Evolutionary conservation across 305 asterid species (phyloP).

Genomic region (Euphrasia arctica): DNA sequence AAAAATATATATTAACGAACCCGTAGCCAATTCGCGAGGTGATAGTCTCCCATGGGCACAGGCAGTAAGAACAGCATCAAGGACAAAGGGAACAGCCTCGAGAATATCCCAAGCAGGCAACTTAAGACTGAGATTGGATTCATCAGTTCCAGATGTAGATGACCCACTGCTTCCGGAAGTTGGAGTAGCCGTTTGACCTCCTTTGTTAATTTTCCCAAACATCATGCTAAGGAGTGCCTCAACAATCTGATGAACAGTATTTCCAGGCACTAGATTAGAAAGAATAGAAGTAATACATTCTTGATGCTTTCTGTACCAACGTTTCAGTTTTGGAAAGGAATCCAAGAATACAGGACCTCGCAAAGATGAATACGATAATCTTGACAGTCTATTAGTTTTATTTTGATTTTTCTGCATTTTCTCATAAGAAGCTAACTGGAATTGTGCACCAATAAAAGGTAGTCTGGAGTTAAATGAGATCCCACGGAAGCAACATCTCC

Average conservation of each 20-base stretch:
- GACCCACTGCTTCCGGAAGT: slow-evolving; percentile 74
- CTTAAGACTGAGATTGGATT: slow-evolving; percentile 40
- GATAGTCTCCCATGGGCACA: slow-evolving; percentile 84
- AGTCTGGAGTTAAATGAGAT: slow-evolving; percentile 79
- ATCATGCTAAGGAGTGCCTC: slow-evolving; percentile 85
- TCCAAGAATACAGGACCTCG: slow-evolving; percentile 71
- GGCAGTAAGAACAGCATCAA: slow-evolving; percentile 93
- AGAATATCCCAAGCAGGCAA: slow-evolving; percentile 98
- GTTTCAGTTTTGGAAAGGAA: slow-evolving; percentile 82
- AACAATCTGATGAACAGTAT: slow-evolving; percentile 84
- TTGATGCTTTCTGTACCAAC: slow-evolving; percentile 71
- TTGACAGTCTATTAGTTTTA: slow-evolving; percentile 38
- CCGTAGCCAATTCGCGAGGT: slow-evolving; percentile 95
- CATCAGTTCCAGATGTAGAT: slow-evolving; percentile 74
- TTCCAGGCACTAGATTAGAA: slow-evolving; percentile 83
- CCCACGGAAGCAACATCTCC: slow-evolving; percentile 77
- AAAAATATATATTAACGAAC: slow-evolving; percentile 35
- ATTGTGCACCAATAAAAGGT: slow-evolving; percentile 76
- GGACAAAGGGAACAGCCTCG: slow-evolving; percentile 89
- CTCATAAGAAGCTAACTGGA: slow-evolving; percentile 49
- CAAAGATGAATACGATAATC: slow-evolving; percentile 49
- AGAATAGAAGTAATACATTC: slow-evolving; percentile 66
- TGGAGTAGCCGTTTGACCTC: slow-evolving; percentile 48
- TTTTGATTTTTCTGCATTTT: slow-evolving; percentile 43
- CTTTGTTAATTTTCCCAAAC: slow-evolving; percentile 75